phyloP scores from a whole-genome alignment of 768 basidiomycete genomes.

The Cystobasidium tubakii region DNA sequence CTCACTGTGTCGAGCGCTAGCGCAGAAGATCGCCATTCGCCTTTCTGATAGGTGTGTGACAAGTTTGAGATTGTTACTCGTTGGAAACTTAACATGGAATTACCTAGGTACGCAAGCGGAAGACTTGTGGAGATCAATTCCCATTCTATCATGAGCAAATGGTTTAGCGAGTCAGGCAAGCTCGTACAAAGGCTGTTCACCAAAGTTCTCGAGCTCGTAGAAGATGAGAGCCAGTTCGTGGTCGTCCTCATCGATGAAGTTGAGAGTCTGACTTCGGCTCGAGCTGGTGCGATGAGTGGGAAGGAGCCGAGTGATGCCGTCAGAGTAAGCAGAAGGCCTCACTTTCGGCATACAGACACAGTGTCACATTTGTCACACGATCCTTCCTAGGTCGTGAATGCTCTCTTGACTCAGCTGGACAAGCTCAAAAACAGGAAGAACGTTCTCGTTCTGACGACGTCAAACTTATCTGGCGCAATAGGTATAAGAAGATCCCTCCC shows the following conservation, averaged over 20 bases:
- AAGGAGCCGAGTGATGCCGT: constrained; percentile 93
- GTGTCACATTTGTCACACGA: background rate
- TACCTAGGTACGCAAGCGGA: constrained; percentile 68
- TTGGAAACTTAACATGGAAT: background rate
- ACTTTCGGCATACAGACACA: too few species aligned
- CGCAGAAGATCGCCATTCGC: constrained; percentile 89
- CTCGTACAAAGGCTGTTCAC: constrained; percentile 88
- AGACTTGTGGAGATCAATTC: constrained; percentile 95
- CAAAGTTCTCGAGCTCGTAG: constrained; percentile 80
- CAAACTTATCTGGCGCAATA: constrained; percentile 88
- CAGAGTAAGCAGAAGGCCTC: constrained; percentile 56
- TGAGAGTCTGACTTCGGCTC: constrained; percentile 86
- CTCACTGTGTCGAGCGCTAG: constrained; percentile 83
- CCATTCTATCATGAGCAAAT: constrained; percentile 93
- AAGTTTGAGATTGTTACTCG: too few species aligned
- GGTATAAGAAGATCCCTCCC: constrained; percentile 59
- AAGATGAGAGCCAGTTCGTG: constrained; percentile 84
- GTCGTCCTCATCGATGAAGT: constrained; percentile 98
- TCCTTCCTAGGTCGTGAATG: constrained; percentile 99
- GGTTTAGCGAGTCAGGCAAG: constrained; percentile 97
- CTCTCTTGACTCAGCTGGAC: constrained; percentile 91
- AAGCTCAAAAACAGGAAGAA: constrained; percentile 89
- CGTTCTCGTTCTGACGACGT: constrained; percentile 91
- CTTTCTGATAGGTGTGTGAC: constrained; percentile 66
- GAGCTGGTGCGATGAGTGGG: constrained; percentile 88